phyloP scores from a whole-genome alignment of 164 flowering plant species.

The Saururus chinensis region DNA sequence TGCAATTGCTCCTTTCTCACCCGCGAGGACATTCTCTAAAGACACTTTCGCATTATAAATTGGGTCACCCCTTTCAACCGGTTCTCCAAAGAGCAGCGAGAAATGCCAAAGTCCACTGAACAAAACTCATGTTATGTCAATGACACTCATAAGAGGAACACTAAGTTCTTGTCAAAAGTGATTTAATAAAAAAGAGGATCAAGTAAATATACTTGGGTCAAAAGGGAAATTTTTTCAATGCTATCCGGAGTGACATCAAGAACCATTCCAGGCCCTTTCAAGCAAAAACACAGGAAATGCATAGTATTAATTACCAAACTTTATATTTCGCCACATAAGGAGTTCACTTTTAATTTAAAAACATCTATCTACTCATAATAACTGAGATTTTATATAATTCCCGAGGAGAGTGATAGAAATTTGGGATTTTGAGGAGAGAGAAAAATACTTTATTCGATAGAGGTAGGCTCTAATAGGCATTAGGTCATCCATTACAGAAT shows the following conservation, averaged over 20 bases:
- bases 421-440: too few relatives aligned
- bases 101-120: slow-evolving; percentile 85
- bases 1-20: slow-evolving; percentile 77
- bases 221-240: slow-evolving; percentile 59
- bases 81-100: slow-evolving; percentile 70
- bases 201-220: slow-evolving; percentile 59
- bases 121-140: neutral
- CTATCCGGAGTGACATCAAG: slow-evolving; percentile 71
- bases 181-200: neutral
- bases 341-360: neutral
- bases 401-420: neutral
- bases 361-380: neutral
- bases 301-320: neutral
- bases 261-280: slow-evolving; percentile 66
- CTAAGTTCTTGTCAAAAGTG: neutral
- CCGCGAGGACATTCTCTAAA: slow-evolving; percentile 65
- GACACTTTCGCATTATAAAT: slow-evolving; percentile 58
- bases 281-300: neutral
- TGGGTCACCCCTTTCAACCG: slow-evolving; percentile 82
- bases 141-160: neutral
- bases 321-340: neutral
- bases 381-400: neutral
- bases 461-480: too few relatives aligned
- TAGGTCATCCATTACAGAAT: too few relatives aligned
- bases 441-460: too few relatives aligned